Conservation (phyloP, 495 filamentous ascomycete species). For the Trichocladium uniseriatum region DNA sequence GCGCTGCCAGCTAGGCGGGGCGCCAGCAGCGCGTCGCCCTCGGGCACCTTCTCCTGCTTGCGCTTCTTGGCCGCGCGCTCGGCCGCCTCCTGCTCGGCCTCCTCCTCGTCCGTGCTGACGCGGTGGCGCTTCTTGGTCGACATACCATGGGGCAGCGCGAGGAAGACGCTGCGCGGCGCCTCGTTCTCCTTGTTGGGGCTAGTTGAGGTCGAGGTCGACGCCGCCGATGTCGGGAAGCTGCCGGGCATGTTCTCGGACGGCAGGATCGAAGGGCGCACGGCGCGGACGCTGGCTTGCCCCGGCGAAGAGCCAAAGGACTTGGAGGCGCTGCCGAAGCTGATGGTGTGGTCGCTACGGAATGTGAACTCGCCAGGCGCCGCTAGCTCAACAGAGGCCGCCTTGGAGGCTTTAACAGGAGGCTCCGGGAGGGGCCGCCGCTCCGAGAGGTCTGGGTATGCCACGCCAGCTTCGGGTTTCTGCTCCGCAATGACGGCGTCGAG, state of each 20-base stretch:
- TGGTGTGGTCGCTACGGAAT: constrained; percentile 50
- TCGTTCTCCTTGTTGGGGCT: constrained; percentile 42
- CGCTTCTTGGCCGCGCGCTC: constrained; percentile 40
- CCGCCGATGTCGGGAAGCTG: constrained; percentile 32
- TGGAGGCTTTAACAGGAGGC: constrained; percentile 20
- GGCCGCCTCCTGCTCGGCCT: constrained; percentile 31
- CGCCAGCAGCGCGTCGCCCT: constrained; percentile 37
- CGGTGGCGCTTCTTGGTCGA: constrained; percentile 64
- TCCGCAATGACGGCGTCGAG: constrained; percentile 25
- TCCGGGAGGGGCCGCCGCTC: constrained; percentile 25
- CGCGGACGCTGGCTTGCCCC: constrained; percentile 47
- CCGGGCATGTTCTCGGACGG: constrained; percentile 39
- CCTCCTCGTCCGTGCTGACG: constrained; percentile 41
- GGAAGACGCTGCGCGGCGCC: constrained; percentile 21
- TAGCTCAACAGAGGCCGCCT: constrained; percentile 21
- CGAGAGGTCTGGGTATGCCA: constrained; percentile 41
- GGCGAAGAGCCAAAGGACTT: constrained; percentile 41
- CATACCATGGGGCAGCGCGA: constrained; percentile 55
- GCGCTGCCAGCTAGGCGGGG: constrained; percentile 26
- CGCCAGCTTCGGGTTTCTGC: constrained; percentile 16
- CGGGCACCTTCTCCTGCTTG: constrained; percentile 36
- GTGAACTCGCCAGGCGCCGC: constrained; percentile 47
- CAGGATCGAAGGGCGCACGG: constrained; percentile 44
- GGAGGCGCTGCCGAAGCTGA: constrained; percentile 39
- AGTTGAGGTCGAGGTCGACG: background rate